Base-by-base conservation (phyloP, 2,329 filamentous ascomycete species). In the Scleromitrula shiraiana region DNA sequence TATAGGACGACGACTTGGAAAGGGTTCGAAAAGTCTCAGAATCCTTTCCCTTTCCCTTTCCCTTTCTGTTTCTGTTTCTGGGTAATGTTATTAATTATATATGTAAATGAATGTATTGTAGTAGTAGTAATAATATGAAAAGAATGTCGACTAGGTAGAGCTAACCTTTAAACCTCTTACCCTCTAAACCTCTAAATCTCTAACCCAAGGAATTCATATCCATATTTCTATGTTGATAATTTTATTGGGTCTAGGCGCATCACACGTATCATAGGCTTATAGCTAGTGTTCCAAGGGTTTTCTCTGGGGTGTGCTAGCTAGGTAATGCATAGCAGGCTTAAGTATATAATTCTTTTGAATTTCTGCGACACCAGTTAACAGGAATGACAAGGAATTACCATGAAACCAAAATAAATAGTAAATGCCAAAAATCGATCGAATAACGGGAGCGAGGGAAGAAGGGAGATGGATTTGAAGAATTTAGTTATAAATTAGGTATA, bases 211-310 rank as follows among this genome's bases (percentile, higher is more conserved):
- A n/a, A n/a, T n/a, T n/a, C n/a, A n/a, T n/a, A n/a, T n/a, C n/a
- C n/a, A n/a, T n/a, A n/a, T n/a, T n/a, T n/a, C n/a, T n/a, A n/a
- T n/a, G n/a, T n/a, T n/a, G n/a, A n/a, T n/a, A n/a, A 51, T 49
- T 45, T 43, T 52, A 40, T 48, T 50, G 50, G 39, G 51, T 50
- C 46, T 41, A 56, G 57, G 51, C 52, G 58, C 58, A 59, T 60
- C 59, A 57, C 44, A 47, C 50, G 58, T 57, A 59, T 60, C 58
- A 62, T 61, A 60, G n/a, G n/a, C n/a, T n/a, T n/a, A n/a, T n/a
- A n/a, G n/a, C n/a, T n/a, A n/a, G n/a, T n/a, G n/a, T n/a, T n/a
- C n/a, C n/a, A n/a, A n/a, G n/a, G n/a, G n/a, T n/a, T n/a, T n/a
- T n/a, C n/a, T n/a, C n/a, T n/a, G n/a, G n/a, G n/a, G n/a, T n/a